Percentiles rank a stretch among this genome's conserved stretches.
These are phyloP conservation scores for Liquidambar formosana DNA, from an alignment of 164 flowering plant genomes.

Conservation along the genomic window DNA sequence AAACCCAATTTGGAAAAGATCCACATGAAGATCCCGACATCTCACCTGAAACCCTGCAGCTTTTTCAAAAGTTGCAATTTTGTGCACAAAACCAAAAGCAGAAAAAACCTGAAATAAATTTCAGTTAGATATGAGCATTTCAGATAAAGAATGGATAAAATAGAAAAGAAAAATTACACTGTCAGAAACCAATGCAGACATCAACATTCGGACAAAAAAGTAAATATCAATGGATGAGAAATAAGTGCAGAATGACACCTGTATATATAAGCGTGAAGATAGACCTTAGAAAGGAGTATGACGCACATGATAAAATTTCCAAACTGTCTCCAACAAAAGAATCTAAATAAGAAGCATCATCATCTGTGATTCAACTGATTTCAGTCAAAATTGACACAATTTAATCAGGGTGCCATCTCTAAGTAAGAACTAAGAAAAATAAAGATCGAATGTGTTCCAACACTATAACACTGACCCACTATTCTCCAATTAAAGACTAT, in stretches of 20 bases:
- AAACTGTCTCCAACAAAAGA: slow-evolving; percentile 51
- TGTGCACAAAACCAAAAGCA: slow-evolving; percentile 94
- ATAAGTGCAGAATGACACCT: slow-evolving; percentile 56
- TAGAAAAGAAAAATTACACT: neutral
- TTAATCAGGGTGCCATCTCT: slow-evolving; percentile 8
- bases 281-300: slow-evolving; percentile 53
- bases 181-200: slow-evolving; percentile 10
- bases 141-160: no score
- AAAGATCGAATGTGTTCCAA: neutral
- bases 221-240: slow-evolving; percentile 26
- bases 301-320: slow-evolving; percentile 51
- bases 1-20: neutral
- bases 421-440: neutral
- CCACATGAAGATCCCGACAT: neutral
- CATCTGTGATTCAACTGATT: slow-evolving; percentile 37
- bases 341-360: slow-evolving; percentile 38
- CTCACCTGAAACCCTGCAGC: slow-evolving; percentile 94
- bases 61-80: slow-evolving; percentile 93
- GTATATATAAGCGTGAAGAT: slow-evolving; percentile 40
- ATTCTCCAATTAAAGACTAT: neutral
- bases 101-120: slow-evolving; percentile 72
- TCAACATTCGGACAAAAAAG: slow-evolving; percentile 1
- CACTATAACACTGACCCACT: neutral
- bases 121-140: slow-evolving; percentile 14
- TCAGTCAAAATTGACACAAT: slow-evolving; percentile 26